Evolutionary conservation across 345 rosid species (phyloP).

Genomic region (Aegle marmelos): DNA sequence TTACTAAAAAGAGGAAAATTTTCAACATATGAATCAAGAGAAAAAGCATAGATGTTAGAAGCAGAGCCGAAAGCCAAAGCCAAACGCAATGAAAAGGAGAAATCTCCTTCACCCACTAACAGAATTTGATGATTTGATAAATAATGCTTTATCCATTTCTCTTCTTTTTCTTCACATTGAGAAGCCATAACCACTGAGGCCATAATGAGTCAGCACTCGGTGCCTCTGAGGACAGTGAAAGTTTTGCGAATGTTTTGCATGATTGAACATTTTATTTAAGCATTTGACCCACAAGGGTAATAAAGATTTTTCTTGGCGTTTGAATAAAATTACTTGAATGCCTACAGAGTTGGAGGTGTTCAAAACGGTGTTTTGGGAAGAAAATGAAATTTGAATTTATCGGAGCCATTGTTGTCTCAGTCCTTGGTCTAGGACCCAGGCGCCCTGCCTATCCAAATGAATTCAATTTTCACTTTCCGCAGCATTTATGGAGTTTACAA

Average conservation of each 20-base stretch:
- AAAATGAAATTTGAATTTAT: neutral
- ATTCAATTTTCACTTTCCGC: too few species aligned
- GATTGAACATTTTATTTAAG: neutral
- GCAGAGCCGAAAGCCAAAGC: constrained; percentile 55
- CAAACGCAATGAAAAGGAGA: constrained; percentile 37
- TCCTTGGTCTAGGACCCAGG: neutral
- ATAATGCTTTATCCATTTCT: constrained; percentile 42
- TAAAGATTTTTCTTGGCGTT: too few species aligned
- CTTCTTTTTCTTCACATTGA: constrained; percentile 1
- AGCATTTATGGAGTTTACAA: too few species aligned
- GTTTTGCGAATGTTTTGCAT: neutral
- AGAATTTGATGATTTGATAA: constrained; percentile 45
- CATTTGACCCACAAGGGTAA: neutral
- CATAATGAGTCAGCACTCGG: too few species aligned
- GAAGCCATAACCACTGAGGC: neutral
- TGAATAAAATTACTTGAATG: too few species aligned
- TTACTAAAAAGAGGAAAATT: too few species aligned
- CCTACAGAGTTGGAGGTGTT: neutral
- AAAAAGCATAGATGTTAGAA: constrained; percentile 48
- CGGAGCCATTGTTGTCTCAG: neutral
- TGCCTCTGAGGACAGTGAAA: neutral
- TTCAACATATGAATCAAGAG: constrained; percentile 47
- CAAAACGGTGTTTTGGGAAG: neutral
- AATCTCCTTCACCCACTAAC: constrained; percentile 69
- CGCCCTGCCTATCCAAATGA: neutral